Percentiles rank a stretch among this genome's conserved stretches.
These are phyloP conservation scores for Annulohypoxylon maeteangense DNA, from an alignment of 495 filamentous ascomycete genomes.

Conservation along the genomic window DNA sequence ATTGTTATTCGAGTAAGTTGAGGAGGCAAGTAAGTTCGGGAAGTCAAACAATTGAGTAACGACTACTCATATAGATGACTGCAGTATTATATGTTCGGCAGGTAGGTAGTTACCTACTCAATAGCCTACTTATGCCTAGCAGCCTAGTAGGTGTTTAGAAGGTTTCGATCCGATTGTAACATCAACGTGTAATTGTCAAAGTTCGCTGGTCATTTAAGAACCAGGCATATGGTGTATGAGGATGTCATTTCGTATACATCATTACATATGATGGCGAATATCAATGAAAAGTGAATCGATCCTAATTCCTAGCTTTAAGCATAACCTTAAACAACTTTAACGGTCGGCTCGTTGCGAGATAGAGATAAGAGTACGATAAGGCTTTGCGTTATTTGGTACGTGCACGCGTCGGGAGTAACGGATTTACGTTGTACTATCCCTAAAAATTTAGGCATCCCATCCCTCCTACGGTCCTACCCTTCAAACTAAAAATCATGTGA, in stretches of 20 bases:
- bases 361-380: background rate
- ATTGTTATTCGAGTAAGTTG: background rate
- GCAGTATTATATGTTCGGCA: background rate
- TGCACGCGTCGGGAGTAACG: slow-evolving; percentile 22
- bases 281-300: background rate
- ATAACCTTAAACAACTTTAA: background rate
- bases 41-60: background rate
- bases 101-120: too few relatives aligned
- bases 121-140: background rate
- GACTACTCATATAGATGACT: background rate
- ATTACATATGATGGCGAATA: background rate
- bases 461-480: background rate
- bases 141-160: background rate
- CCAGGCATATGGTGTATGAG: background rate
- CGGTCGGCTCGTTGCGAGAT: background rate
- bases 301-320: background rate
- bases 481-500: slow-evolving; percentile 46
- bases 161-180: background rate
- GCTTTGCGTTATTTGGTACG: background rate
- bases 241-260: background rate
- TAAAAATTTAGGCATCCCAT: background rate
- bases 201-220: background rate
- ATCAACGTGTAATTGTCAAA: background rate
- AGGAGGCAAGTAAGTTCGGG: background rate
- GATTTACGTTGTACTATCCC: slow-evolving; percentile 4